A percentile compares a stretch with the other conserved stretches of the same genome.
Conservation (phyloP, 2,329 filamentous ascomycete species). For the Allantophomopsis lycopodina region DNA sequence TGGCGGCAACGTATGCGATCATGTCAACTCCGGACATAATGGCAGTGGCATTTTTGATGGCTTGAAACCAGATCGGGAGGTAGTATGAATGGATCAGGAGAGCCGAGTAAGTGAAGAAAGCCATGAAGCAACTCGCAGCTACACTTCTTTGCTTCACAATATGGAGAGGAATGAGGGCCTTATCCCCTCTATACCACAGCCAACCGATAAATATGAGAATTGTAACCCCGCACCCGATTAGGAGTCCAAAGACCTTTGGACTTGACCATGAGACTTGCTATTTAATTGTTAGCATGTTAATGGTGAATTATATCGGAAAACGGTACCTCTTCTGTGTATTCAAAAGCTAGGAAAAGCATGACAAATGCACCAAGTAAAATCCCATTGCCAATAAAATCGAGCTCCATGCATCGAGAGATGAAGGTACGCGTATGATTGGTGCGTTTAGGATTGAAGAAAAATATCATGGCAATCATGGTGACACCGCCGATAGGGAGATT, state of each 20-base stretch:
- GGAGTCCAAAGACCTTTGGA: constrained; percentile 5
- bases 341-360: constrained; percentile 15
- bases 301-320: too few relatives aligned
- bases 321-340: constrained; percentile 4
- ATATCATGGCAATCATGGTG: constrained; percentile 18
- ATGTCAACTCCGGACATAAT: constrained; percentile 8
- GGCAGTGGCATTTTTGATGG: constrained; percentile 9
- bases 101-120: not conserved
- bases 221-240: constrained; percentile 3
- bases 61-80: constrained; percentile 15
- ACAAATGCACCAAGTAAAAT: constrained; percentile 17
- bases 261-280: constrained; percentile 12
- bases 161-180: constrained; percentile 7
- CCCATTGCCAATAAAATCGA: constrained; percentile 14
- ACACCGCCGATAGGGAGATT: constrained; percentile 25
- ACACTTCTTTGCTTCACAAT: constrained; percentile 7
- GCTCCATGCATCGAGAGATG: constrained; percentile 2
- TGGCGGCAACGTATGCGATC: constrained; percentile 20
- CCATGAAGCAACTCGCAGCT: constrained; percentile 2
- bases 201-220: constrained; percentile 7
- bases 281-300: constrained; percentile 7
- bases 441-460: constrained; percentile 28
- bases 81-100: constrained; percentile 3
- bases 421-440: constrained; percentile 38
- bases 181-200: constrained; percentile 8